Percentiles rank a stretch among this genome's conserved stretches.
Conservation (phyloP, 768 basidiomycete species). For the Auriscalpium vulgare region DNA sequence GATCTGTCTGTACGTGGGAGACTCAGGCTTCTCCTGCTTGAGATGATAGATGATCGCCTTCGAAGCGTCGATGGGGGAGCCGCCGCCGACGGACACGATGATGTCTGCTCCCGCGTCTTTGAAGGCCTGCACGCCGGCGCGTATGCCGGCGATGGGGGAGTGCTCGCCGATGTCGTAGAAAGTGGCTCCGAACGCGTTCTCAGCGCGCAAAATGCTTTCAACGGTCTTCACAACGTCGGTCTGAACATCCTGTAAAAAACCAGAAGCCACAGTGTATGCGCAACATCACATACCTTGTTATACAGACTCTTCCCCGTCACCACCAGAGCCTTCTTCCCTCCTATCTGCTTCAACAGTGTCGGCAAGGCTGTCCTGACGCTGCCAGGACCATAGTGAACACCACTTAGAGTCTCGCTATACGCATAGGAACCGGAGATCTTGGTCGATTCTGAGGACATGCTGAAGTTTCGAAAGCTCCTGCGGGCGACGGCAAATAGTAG, state of each 20-base stretch:
- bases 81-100: constrained; percentile 70
- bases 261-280: background rate
- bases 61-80: constrained; percentile 72
- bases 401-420: constrained; percentile 61
- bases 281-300: constrained; percentile 41
- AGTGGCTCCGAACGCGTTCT: constrained; percentile 54
- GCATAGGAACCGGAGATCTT: constrained; percentile 49
- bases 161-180: constrained; percentile 73
- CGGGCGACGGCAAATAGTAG: too few species aligned
- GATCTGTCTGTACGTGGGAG: constrained; percentile 51
- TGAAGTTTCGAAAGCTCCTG: background rate
- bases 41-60: constrained; percentile 64
- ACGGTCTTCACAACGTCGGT: constrained; percentile 54
- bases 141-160: constrained; percentile 59
- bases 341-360: constrained; percentile 44
- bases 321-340: constrained; percentile 56
- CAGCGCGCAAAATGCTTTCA: constrained; percentile 46
- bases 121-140: constrained; percentile 46
- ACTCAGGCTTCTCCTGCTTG: constrained; percentile 43
- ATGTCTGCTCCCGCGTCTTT: constrained; percentile 52
- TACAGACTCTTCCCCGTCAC: constrained; percentile 66
- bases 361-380: constrained; percentile 55
- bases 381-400: constrained; percentile 68
- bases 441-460: constrained; percentile 2
- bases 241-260: constrained; percentile 22